phyloP scores from a whole-genome alignment of 176 grass and related monocot genomes.

The Thinopyrum elongatum region DNA sequence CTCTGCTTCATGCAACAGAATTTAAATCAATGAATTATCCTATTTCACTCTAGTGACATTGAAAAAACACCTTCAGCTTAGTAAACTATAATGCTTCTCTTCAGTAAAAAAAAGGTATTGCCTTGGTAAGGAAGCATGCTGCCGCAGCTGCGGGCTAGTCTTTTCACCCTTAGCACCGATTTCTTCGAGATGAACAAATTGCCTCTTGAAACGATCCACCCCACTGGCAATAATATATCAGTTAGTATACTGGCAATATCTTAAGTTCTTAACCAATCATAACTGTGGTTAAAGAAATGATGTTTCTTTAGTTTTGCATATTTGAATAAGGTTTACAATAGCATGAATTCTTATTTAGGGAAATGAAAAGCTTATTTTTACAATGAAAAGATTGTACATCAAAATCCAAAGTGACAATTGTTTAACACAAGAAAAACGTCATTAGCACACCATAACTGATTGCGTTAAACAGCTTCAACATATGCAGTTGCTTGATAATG shows the following conservation, averaged over 20 bases:
- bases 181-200: conserved; percentile 95
- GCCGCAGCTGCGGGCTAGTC: conserved; percentile 52
- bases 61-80: not conserved
- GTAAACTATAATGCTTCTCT: conserved; percentile 8
- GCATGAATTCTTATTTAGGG: not conserved
- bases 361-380: not conserved
- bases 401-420: not conserved
- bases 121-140: conserved; percentile 88
- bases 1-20: conserved; percentile 12
- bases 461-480: not conserved
- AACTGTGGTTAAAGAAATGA: not conserved
- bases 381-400: not conserved
- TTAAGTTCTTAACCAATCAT: conserved; percentile 1
- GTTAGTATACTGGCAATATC: conserved; percentile 8
- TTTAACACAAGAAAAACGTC: not conserved
- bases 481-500: not conserved
- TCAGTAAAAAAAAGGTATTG: conserved; percentile 24
- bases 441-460: not conserved
- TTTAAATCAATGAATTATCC: not conserved
- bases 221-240: conserved; percentile 55
- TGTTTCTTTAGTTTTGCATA: not conserved
- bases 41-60: not conserved
- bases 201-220: conserved; percentile 91
- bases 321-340: not conserved
- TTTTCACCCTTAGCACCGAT: conserved; percentile 65